Evolutionary conservation across 1,139 yeast genomes (phyloP).

Genomic region (Blastobotrys indianensis): DNA sequence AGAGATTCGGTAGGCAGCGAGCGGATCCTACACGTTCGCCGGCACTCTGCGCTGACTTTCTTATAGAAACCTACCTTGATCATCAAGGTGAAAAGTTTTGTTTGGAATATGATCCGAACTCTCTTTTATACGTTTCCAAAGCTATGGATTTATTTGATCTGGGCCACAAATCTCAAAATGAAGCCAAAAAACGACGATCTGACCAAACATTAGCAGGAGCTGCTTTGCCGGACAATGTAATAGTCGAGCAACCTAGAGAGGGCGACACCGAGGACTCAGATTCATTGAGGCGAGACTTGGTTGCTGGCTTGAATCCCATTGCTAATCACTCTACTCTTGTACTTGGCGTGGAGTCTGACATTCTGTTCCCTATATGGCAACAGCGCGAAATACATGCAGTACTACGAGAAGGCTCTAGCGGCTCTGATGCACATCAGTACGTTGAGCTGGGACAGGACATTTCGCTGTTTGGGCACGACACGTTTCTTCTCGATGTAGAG

Average conservation of each 20-base stretch:
- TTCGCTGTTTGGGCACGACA: slow-evolving; percentile 85
- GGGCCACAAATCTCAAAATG: slow-evolving; percentile 45
- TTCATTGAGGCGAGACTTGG: slow-evolving; percentile 42
- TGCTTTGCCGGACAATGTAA: slow-evolving; percentile 51
- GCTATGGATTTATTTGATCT: slow-evolving; percentile 94
- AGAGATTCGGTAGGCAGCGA: slow-evolving; percentile 80
- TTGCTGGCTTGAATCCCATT: slow-evolving; percentile 57
- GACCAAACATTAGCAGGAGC: slow-evolving; percentile 27
- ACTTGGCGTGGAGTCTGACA: slow-evolving; percentile 88
- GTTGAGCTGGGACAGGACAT: slow-evolving; percentile 70
- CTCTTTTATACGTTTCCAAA: slow-evolving; percentile 77
- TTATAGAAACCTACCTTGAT: slow-evolving; percentile 86
- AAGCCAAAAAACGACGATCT: slow-evolving; percentile 40
- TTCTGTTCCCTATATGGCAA: slow-evolving; percentile 91
- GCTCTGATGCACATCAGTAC: slow-evolving; percentile 45
- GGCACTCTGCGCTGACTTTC: slow-evolving; percentile 86
- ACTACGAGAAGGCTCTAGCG: slow-evolving; percentile 41
- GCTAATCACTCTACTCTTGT: slow-evolving; percentile 65
- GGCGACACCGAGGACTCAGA: slow-evolving; percentile 17
- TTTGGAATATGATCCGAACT: slow-evolving; percentile 84
- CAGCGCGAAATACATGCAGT: slow-evolving; percentile 74
- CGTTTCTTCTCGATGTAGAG: slow-evolving; percentile 71
- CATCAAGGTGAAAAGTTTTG: slow-evolving; percentile 95
- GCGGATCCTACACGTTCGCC: slow-evolving; percentile 76
- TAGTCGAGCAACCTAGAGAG: slow-evolving; percentile 42